Evolutionary conservation across 768 basidiomycete species (phyloP).

Genomic region (Trametes sanguinea): DNA sequence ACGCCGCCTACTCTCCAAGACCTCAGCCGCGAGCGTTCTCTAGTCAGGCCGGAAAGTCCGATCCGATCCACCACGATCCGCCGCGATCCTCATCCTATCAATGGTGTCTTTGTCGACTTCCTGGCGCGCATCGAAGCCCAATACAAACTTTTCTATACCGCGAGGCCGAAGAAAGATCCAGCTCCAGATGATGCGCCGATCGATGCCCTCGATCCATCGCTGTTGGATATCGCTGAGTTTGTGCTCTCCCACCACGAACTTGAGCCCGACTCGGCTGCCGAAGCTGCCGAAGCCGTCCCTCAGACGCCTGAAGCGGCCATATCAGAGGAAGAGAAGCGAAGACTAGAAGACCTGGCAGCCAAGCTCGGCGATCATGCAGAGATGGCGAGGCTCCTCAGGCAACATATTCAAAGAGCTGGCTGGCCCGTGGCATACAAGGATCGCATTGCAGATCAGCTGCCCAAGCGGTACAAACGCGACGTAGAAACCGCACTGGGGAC

Average conservation of each 20-base stretch:
- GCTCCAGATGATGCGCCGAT: too few relatives aligned
- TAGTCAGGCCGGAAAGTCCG: background rate
- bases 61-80: too few relatives aligned
- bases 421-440: background rate
- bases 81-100: background rate
- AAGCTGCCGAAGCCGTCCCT: background rate
- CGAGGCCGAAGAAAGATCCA: background rate
- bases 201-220: background rate
- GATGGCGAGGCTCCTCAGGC: background rate
- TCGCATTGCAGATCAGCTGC: background rate
- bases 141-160: background rate
- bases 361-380: background rate
- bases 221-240: too few relatives aligned
- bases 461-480: background rate
- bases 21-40: background rate
- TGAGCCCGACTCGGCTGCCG: too few relatives aligned
- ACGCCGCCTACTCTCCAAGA: background rate
- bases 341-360: background rate
- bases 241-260: too few relatives aligned
- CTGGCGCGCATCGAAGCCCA: background rate
- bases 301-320: background rate
- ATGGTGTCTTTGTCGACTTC: background rate
- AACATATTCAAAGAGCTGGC: background rate
- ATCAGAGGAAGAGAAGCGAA: too few relatives aligned
- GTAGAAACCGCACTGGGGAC: background rate